Evolutionary conservation across 2,329 filamentous ascomycete species (phyloP).

Genomic region (Fusarium robinianum): DNA sequence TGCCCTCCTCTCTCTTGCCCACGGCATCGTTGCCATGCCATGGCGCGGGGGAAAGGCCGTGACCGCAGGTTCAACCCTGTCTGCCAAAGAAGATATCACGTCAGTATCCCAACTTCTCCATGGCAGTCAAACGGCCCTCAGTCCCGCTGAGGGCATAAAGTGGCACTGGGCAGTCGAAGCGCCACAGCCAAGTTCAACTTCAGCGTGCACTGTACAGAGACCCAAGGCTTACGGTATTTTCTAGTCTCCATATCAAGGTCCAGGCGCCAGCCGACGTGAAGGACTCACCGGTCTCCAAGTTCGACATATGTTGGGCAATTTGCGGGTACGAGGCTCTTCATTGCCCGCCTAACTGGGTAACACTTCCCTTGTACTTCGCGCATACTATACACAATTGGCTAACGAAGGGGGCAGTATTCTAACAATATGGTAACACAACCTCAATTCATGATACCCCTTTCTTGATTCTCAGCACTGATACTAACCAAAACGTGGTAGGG

Average conservation of each 20-base stretch:
- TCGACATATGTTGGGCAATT: not conserved
- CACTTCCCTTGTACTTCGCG: accelerated
- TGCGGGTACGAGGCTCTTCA: conserved; percentile 5
- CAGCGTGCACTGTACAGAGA: not conserved
- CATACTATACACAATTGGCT: not conserved
- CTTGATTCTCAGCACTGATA: accelerated
- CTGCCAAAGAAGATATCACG: conserved; percentile 24
- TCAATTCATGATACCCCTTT: not conserved
- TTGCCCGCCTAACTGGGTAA: conserved; percentile 20
- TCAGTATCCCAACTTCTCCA: not conserved
- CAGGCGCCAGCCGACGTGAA: not conserved
- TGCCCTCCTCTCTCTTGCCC: conserved; percentile 5
- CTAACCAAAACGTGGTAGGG: conserved; percentile 13
- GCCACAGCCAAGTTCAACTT: too few species aligned
- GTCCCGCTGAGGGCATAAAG: too few species aligned
- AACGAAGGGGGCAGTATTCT: not conserved
- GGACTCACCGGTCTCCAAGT: not conserved
- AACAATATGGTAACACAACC: conserved; percentile 8
- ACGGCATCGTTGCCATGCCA: conserved; percentile 24
- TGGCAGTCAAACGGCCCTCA: not conserved
- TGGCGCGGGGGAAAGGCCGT: conserved; percentile 7
- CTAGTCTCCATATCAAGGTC: conserved; percentile 21
- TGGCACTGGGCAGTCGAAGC: too few species aligned
- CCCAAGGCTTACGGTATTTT: not conserved
- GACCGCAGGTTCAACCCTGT: not conserved